Conservation (phyloP, 1,139 yeast genomes). For the Taphrina deformans region DNA sequence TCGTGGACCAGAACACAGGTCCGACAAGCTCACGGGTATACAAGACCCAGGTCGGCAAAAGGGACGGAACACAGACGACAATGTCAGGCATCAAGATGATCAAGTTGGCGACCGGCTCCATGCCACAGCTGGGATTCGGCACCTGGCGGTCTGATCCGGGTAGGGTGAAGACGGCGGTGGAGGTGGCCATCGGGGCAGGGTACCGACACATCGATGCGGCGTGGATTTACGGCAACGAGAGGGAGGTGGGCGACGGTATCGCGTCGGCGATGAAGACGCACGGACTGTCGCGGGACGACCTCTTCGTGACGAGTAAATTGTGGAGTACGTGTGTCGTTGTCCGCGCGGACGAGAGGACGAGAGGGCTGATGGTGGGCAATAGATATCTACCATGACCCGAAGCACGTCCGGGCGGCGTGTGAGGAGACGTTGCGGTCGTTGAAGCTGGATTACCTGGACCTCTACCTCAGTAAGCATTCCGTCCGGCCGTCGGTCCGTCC, state of each 20-base stretch:
- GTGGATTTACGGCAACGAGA: slow-evolving; percentile 40
- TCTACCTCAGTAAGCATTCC: slow-evolving; percentile 47
- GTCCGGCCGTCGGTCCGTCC: too few species aligned
- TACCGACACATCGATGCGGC: slow-evolving; percentile 60
- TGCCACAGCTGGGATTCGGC: slow-evolving; percentile 53
- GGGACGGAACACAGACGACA: neutral
- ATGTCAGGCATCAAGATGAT: slow-evolving; percentile 18
- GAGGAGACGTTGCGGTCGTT: slow-evolving; percentile 56
- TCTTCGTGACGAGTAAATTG: slow-evolving; percentile 78
- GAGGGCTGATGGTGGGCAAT: neutral
- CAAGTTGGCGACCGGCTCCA: slow-evolving; percentile 19
- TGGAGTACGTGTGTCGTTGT: slow-evolving; percentile 14
- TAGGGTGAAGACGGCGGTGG: slow-evolving; percentile 61
- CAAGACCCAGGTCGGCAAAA: too few species aligned
- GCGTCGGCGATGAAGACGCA: slow-evolving; percentile 53
- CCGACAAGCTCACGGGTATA: too few species aligned
- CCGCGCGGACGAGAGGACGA: neutral
- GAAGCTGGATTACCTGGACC: slow-evolving; percentile 60
- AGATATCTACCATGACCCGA: slow-evolving; percentile 47
- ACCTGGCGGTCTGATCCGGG: slow-evolving; percentile 70
- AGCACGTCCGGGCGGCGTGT: slow-evolving; percentile 53
- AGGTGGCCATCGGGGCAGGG: slow-evolving; percentile 64
- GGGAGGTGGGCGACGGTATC: slow-evolving; percentile 55
- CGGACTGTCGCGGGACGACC: slow-evolving; percentile 65
- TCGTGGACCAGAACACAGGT: neutral